Evolutionary conservation across 148 eudicot genomes (phyloP), one percentile per base, ranked within the genome.

Genomic region (Chenopodium formosanum): DNA sequence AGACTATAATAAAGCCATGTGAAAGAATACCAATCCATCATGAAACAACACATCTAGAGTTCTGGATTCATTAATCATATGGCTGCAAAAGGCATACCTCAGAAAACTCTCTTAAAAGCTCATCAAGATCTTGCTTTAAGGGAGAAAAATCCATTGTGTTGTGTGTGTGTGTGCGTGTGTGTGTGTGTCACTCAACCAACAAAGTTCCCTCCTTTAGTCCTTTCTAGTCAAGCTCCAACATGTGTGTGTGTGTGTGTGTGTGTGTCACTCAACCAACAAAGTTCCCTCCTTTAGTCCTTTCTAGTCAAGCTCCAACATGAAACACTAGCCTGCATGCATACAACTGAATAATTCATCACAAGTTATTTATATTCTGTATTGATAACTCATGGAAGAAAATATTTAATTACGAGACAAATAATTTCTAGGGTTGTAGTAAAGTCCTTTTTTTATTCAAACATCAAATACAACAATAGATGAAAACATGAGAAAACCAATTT

Each of bases 41-140:
- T 7, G 68, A 79, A 23, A 76, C 34, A 3, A 69, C 25, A 13
- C 48, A 76, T 67, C 12, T 48, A 48, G 14, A 13, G 2, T 48
- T 9, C 13, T 37, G 40, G 7, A 5, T 37, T 37, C 22, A 74
- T 53, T 22, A 8, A 37, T 12, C 32, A 47, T 31, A 27, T 22
- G 60, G 73, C 69, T 58, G 34, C 19, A 56, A 17, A 44, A n/a
- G 16, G 75, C 32, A 44, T 89, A 91, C 97, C 92, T 88, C 81
- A 1, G 83, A 85, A 66, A 92, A 94, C 29, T 89, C 95, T 56
- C 70, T 80, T 78, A 94, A 88, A 74, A 94, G 95, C 75, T 92
- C 95, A 79, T 94, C 94, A 73, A 94, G 90, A 86, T 94, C 98
- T 27, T 85, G 87, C 78, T 86, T 91, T 86, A 91, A 92, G 13